Base-by-base conservation (phyloP, 768 basidiomycete species). In the Naganishia randhawae region DNA sequence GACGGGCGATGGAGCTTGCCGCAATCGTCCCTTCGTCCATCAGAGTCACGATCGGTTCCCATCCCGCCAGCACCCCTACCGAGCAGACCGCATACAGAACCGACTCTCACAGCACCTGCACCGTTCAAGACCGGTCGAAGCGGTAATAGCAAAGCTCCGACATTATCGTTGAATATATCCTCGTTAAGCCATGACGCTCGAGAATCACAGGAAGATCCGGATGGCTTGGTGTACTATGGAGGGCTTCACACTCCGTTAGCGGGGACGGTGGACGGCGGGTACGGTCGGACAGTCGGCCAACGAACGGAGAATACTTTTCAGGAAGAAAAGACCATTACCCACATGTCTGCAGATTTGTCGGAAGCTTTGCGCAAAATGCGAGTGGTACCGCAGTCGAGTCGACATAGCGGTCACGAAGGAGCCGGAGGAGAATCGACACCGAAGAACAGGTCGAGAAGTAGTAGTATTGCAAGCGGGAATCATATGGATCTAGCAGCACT, bases 221-320 rank as follows among this genome's bases (percentile, higher is more conserved):
- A 61, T 19, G 37, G 35, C 6, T 61, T 54, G 14, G 66, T 29
- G 14, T 67, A 67, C 55, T 45, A 61, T 29, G 66, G 66, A 3
- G 66, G 66, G 6, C 68, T 80, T 19, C 69, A 71, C n/a, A 66
- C 76, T n/a, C 73, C 74, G 7, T 25, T 63, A 41, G 57, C 57
- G 25, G 7, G 41, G 27, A 61, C 57, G 25, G 35, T 39, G 11
- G 57, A 61, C 33, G 57, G 57, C 17, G 57, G 57, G 27, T 61
- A 61, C 57, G 57, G 57, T 25, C 57, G 39, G 25, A 61, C 57
- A 1, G 39, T 61, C 11, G 22, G 57, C n/a, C 57, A 61, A 16
- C 57, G 57, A 9, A 61, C 57, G n/a, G 57, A 61, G 3, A 17
- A 41, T 6, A 35, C 31, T 37, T 17, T 48, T 1, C 22, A 50